Evolutionary conservation across 805 yeast species (phyloP), one percentile per base, ranked within the genome.

Genomic region (Candida hispaniensis): DNA sequence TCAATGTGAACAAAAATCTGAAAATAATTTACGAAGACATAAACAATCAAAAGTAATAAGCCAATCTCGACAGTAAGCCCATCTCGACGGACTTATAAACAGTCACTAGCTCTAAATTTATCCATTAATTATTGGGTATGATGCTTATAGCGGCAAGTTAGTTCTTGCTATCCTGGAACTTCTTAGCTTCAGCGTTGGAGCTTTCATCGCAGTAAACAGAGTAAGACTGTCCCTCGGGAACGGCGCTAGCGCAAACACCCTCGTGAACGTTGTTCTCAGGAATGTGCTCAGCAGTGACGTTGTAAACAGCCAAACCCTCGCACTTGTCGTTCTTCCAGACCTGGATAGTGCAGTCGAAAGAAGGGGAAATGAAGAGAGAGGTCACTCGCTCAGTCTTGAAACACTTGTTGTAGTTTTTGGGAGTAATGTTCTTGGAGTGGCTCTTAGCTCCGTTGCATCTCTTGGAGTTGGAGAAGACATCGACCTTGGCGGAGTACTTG

Each of bases 401-500:
- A 27, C 35, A 30, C 27, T 30, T 26, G 27, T 26, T 22, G 35
- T 30, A 30, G 27, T 30, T 30, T 26, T 30, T 30, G 35, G 35
- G 35, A 26, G 22, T 30, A 22, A 34, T 24, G 38, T 34, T 34
- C 35, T 26, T 34, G 34, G 38, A 25, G 35, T 34, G 26, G 38
- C 26, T 34, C 20, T 35, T 23, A 14, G 38, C 38, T 3, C 38
- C 38, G 34, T 34, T 34, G 35, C 35, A 30, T 27, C 23, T 27
- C 13, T 9, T 12, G 21, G 35, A 30, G 27, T 22, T 30, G 27
- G 22, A 26, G 26, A 30, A 30, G 16, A 30, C 21, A 13, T 30
- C 35, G 21, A 30, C 35, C 35, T 30, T 30, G 35, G 35, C 35
- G 22, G 35, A 30, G 35, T 30, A 30, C 35, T 30, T 30, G 35